Conservation (phyloP, 2,329 filamentous ascomycete species). For the Aspergillus alliaceus region DNA sequence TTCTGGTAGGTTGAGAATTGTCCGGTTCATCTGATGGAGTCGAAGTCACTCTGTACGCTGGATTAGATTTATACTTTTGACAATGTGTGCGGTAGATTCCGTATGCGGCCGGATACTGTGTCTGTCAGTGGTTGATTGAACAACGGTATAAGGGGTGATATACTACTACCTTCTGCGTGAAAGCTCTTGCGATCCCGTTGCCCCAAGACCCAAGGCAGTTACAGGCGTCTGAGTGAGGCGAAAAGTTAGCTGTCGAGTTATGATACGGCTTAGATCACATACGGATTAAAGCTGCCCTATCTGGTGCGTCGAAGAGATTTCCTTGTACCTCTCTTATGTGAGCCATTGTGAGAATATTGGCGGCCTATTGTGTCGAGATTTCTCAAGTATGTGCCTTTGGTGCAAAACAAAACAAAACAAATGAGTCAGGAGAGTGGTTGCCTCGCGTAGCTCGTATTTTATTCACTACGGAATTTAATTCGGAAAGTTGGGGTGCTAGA, state of each 20-base stretch:
- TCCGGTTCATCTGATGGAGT: conserved; percentile 1
- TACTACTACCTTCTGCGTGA: conserved; percentile 40
- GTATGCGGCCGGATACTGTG: conserved; percentile 54
- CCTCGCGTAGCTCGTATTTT: neutral
- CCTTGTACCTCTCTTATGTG: conserved; percentile 40
- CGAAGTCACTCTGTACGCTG: conserved; percentile 10
- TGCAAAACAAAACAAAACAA: no score
- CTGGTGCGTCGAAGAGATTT: conserved; percentile 55
- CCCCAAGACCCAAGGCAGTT: conserved; percentile 60
- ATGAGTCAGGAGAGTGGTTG: neutral
- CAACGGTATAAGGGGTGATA: neutral
- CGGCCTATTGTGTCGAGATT: neutral
- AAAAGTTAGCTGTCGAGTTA: neutral
- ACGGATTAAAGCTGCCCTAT: conserved; percentile 53
- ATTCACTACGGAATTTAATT: neutral
- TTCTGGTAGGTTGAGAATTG: conserved; percentile 7
- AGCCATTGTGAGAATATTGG: neutral
- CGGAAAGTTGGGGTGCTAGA: neutral
- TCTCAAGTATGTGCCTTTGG: no score
- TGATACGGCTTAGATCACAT: conserved; percentile 9
- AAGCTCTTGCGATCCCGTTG: conserved; percentile 56
- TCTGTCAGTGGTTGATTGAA: neutral
- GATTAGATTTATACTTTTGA: conserved; percentile 17
- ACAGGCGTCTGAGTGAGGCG: conserved; percentile 51
- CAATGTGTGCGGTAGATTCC: conserved; percentile 51